Percentiles rank a stretch among this genome's conserved stretches.
phyloP scores from a whole-genome alignment of 129 eudicot species.

The Flaveria sonorensis region DNA sequence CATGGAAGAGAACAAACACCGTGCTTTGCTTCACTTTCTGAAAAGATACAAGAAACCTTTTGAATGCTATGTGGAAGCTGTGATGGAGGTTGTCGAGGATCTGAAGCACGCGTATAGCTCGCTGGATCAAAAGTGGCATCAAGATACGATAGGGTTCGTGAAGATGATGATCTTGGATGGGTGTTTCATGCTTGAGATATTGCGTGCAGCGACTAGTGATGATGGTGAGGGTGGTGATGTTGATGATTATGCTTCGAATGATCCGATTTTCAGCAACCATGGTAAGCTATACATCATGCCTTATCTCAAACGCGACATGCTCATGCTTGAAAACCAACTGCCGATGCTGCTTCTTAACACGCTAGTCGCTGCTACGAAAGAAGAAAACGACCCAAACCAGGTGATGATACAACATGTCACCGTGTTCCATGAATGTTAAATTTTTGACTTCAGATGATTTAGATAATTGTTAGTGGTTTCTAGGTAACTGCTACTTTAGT shows the following conservation, averaged over 20 bases:
- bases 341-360: conserved; percentile 57
- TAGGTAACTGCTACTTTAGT: too few species aligned
- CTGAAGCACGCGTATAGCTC: conserved; percentile 49
- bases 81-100: conserved; percentile 39
- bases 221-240: not conserved
- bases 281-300: conserved; percentile 56
- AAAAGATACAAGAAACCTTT: conserved; percentile 50
- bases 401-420: not conserved
- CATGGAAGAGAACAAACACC: conserved; percentile 60
- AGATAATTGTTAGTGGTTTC: too few species aligned
- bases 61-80: conserved; percentile 25
- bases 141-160: conserved; percentile 35
- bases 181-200: conserved; percentile 58
- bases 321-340: conserved; percentile 70
- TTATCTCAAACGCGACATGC: conserved; percentile 67
- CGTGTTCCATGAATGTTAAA: too few species aligned
- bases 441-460: not conserved
- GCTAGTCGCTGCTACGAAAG: conserved; percentile 42
- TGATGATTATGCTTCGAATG: conserved; percentile 61
- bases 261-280: conserved; percentile 65
- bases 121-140: conserved; percentile 41
- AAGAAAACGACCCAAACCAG: conserved; percentile 18
- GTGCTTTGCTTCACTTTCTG: conserved; percentile 61
- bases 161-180: conserved; percentile 61
- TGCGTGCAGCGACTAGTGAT: conserved; percentile 37